A percentile compares a stretch with the other conserved stretches of the same genome.
phyloP scores from a whole-genome alignment of 2,329 filamentous ascomycete genomes.

The Hypoxylon sp. region DNA sequence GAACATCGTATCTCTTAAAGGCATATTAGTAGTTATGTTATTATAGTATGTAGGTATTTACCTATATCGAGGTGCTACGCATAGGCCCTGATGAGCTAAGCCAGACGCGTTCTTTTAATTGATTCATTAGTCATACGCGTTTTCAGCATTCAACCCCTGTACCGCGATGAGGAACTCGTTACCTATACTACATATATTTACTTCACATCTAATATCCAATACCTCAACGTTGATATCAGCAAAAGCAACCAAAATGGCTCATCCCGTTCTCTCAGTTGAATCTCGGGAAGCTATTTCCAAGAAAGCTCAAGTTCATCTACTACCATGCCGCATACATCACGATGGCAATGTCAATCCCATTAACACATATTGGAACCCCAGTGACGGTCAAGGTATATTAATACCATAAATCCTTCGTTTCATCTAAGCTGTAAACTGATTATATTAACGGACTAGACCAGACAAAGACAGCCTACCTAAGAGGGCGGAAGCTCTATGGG shows the following conservation, averaged over 20 bases:
- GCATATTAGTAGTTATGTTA: slow-evolving; percentile 1
- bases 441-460: slow-evolving; percentile 59
- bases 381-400: slow-evolving; percentile 61
- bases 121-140: slow-evolving; percentile 34
- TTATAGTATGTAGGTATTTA: neutral
- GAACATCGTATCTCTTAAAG: neutral
- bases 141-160: neutral
- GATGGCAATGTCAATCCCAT: slow-evolving; percentile 77
- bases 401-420: slow-evolving; percentile 8
- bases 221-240: neutral
- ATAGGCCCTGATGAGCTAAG: slow-evolving; percentile 3
- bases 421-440: slow-evolving; percentile 20
- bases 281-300: slow-evolving; percentile 34
- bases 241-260: slow-evolving; percentile 47
- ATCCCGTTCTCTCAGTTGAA: slow-evolving; percentile 49
- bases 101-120: slow-evolving; percentile 29
- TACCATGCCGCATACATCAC: slow-evolving; percentile 86
- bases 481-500: slow-evolving; percentile 84
- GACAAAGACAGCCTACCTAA: slow-evolving; percentile 75
- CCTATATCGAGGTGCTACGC: neutral
- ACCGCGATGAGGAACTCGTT: neutral
- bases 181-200: neutral
- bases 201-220: neutral
- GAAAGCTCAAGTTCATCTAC: slow-evolving; percentile 65
- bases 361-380: slow-evolving; percentile 79